Conservation (phyloP, 345 rosid species). For the Passiflora organensis region DNA sequence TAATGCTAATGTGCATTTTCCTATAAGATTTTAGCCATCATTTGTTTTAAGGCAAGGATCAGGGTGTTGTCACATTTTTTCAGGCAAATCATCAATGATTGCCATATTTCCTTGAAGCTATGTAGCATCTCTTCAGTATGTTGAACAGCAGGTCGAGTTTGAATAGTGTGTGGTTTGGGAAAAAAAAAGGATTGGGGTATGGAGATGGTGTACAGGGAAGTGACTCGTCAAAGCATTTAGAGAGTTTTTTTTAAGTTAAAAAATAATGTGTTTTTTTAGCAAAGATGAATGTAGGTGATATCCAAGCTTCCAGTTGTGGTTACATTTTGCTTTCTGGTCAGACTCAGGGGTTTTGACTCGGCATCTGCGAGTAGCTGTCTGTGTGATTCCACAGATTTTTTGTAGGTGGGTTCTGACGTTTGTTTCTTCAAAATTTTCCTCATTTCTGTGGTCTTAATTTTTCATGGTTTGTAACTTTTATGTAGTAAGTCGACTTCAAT, state of each 20-base stretch:
- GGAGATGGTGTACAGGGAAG: constrained; percentile 18
- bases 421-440: background rate
- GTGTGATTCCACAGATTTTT: constrained; percentile 15
- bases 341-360: background rate
- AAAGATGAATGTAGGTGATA: background rate
- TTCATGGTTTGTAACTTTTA: constrained; percentile 6
- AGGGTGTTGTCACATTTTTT: constrained; percentile 22
- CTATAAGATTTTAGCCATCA: constrained; percentile 16
- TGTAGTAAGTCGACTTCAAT: background rate
- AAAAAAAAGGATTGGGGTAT: constrained; percentile 12
- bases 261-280: constrained; percentile 4
- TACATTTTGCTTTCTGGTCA: background rate
- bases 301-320: constrained; percentile 7
- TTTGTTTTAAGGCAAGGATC: constrained; percentile 15
- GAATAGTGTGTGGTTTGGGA: constrained; percentile 6
- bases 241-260: background rate
- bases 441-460: background rate
- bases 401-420: constrained; percentile 7
- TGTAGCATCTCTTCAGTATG: constrained; percentile 14
- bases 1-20: constrained; percentile 18
- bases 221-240: constrained; percentile 22
- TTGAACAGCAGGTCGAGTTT: constrained; percentile 3
- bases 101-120: constrained; percentile 20
- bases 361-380: constrained; percentile 9
- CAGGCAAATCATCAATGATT: constrained; percentile 14